Conservation (phyloP, 768 basidiomycete genomes). For the Suillus sp. region DNA sequence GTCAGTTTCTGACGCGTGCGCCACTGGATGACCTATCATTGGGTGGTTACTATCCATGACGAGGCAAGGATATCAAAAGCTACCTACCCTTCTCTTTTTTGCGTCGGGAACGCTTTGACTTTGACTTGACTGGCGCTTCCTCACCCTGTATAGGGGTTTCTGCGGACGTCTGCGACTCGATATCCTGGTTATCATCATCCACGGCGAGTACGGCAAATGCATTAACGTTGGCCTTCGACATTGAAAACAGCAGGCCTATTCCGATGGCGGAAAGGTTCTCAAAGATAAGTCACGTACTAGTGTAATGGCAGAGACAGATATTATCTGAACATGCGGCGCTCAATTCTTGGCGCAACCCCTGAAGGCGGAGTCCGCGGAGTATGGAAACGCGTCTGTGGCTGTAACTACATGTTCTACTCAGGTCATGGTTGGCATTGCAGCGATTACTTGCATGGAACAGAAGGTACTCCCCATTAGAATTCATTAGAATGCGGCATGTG, state of each 20-base stretch:
- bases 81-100: background rate
- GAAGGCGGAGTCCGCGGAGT: no score
- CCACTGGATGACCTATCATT: background rate
- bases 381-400: no score
- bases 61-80: background rate
- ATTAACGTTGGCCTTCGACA: background rate
- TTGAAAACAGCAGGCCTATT: background rate
- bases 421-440: no score
- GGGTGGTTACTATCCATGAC: background rate
- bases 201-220: background rate
- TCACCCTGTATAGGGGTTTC: background rate
- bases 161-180: background rate
- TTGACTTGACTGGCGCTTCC: background rate
- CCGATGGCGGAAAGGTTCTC: no score
- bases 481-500: constrained; percentile 18
- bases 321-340: no score
- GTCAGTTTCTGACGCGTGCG: background rate
- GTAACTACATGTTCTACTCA: no score
- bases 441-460: no score
- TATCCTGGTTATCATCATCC: background rate
- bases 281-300: no score
- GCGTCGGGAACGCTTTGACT: background rate
- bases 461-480: background rate
- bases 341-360: no score
- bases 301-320: no score